These are phyloP conservation scores for Zymoseptoria ardabiliae DNA, from an alignment of 2,329 filamentous ascomycete genomes.

Conservation along the genomic window DNA sequence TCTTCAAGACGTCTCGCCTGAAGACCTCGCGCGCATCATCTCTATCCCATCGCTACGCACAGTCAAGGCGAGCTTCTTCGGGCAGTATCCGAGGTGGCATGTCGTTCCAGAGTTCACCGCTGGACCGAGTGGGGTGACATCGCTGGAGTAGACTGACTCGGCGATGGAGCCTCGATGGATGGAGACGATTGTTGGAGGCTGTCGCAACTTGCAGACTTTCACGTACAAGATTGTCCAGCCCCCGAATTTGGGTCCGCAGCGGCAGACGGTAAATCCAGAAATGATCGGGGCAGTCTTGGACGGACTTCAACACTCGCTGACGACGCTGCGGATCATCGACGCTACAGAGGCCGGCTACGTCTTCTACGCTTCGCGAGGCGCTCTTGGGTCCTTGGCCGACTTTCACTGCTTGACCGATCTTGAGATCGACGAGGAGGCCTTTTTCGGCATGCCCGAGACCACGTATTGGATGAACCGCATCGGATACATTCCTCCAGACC, in stretches of 20 bases:
- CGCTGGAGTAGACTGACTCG: not conserved
- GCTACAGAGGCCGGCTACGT: not conserved
- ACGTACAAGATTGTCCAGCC: not conserved
- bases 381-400: not conserved
- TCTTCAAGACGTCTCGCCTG: not conserved
- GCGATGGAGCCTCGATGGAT: not conserved
- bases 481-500: not conserved
- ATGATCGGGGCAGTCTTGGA: not conserved
- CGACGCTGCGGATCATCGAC: not conserved
- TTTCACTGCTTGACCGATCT: not conserved
- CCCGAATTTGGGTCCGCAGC: not conserved
- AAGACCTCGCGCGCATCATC: not conserved
- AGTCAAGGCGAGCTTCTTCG: not conserved
- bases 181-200: not conserved
- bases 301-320: not conserved
- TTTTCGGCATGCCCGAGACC: not conserved
- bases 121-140: not conserved
- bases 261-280: not conserved
- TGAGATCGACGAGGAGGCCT: not conserved
- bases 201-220: not conserved
- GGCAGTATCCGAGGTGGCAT: too few species aligned
- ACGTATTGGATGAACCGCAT: not conserved
- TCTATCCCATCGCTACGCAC: not conserved
- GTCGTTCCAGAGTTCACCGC: too few species aligned
- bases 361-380: not conserved